Percentiles rank a stretch among this genome's conserved stretches.
Conservation (phyloP, 805 yeast genomes). For the Cyberlindnera petersonii region DNA sequence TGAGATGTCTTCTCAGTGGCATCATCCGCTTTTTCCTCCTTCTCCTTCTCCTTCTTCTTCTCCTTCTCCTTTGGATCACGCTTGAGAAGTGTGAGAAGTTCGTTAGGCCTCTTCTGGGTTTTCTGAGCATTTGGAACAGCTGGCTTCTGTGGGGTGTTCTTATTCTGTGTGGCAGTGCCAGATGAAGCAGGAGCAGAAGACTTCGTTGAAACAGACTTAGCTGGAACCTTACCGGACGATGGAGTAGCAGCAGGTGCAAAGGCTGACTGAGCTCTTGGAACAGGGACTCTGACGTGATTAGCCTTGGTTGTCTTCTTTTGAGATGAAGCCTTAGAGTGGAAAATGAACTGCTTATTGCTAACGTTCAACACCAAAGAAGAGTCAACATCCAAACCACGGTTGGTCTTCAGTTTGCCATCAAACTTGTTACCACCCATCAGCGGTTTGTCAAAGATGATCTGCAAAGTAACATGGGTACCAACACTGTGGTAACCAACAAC, state of each 20-base stretch:
- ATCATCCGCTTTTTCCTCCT: neutral
- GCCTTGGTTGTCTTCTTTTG: slow-evolving; percentile 20
- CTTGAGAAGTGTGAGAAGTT: slow-evolving; percentile 43
- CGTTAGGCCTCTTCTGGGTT: slow-evolving; percentile 33
- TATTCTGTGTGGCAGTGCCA: slow-evolving; percentile 10
- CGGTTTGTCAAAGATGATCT: slow-evolving; percentile 79
- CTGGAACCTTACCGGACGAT: slow-evolving; percentile 1
- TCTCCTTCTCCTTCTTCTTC: slow-evolving; percentile 29
- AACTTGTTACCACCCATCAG: slow-evolving; percentile 78
- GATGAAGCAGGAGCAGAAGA: slow-evolving; percentile 10
- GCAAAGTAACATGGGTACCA: slow-evolving; percentile 52
- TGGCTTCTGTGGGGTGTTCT: slow-evolving; percentile 10
- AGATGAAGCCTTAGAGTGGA: slow-evolving; percentile 63
- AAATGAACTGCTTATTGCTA: slow-evolving; percentile 68
- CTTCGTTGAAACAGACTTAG: too few species aligned
- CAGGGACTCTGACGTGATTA: neutral
- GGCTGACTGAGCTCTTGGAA: slow-evolving; percentile 17
- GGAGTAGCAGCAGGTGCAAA: slow-evolving; percentile 28
- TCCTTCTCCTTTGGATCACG: slow-evolving; percentile 18
- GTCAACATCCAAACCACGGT: slow-evolving; percentile 81
- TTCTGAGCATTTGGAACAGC: slow-evolving; percentile 2
- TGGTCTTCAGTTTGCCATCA: slow-evolving; percentile 71
- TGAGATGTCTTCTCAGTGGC: neutral
- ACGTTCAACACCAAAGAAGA: slow-evolving; percentile 78
- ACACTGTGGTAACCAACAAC: slow-evolving; percentile 72